phyloP scores from a whole-genome alignment of 2,329 filamentous ascomycete genomes.

The Cordyceps militaris region DNA sequence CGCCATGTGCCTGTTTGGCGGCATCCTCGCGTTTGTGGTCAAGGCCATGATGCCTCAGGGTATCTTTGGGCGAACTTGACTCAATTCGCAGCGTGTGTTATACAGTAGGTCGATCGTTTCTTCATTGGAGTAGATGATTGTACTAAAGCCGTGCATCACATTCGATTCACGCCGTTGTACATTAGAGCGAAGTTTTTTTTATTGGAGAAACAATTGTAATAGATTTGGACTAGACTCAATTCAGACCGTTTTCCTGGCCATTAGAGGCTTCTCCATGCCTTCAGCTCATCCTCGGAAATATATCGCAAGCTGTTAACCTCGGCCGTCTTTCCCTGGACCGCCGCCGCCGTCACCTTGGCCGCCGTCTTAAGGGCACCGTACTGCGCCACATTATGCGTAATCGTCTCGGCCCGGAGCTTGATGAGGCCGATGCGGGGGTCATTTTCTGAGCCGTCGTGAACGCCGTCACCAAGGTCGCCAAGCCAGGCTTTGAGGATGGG shows the following conservation, averaged over 20 bases:
- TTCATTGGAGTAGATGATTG: no score
- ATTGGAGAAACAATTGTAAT: no score
- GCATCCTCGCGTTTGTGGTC: conserved; percentile 12
- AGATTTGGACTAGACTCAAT: neutral
- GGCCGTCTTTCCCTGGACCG: conserved; percentile 64
- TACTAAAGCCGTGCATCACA: no score
- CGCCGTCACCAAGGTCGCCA: conserved; percentile 76
- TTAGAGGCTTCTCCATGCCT: conserved; percentile 43
- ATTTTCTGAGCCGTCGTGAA: conserved; percentile 72
- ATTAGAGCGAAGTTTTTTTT: no score
- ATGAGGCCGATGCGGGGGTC: conserved; percentile 81
- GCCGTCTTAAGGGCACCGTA: conserved; percentile 58
- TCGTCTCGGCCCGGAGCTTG: conserved; percentile 63
- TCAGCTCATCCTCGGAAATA: conserved; percentile 58
- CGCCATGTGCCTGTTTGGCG: conserved; percentile 17
- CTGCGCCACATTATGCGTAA: conserved; percentile 61
- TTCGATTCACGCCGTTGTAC: no score
- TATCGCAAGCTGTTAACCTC: conserved; percentile 71
- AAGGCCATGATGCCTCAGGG: conserved; percentile 17
- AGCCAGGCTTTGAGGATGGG: conserved; percentile 74
- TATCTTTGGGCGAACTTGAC: conserved; percentile 17
- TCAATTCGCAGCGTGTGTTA: no score
- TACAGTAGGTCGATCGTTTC: no score
- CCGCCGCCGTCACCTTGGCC: conserved; percentile 68
- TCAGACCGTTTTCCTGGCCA: neutral